Conservation (phyloP, 169 alveolate genomes). For the Cryptosporidium andersoni region DNA sequence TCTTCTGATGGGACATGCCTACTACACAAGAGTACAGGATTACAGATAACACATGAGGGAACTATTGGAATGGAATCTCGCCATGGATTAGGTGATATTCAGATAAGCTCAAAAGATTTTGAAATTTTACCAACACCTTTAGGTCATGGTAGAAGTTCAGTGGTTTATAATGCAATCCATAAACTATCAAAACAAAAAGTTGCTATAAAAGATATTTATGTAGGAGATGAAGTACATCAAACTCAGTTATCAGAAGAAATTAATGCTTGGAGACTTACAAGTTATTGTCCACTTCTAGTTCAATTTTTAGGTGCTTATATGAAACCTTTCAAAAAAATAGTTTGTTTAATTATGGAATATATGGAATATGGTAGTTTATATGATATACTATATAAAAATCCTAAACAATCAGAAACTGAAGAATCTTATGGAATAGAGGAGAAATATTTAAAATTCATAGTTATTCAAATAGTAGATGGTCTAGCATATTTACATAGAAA, state of each 20-base stretch:
- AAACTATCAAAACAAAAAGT: constrained; percentile 28
- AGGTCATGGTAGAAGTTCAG: constrained; percentile 70
- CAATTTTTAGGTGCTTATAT: constrained; percentile 67
- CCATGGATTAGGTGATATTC: constrained; percentile 48
- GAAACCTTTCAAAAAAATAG: constrained; percentile 53
- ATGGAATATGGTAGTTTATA: constrained; percentile 63
- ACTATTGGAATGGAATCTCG: constrained; percentile 55
- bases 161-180: constrained; percentile 57
- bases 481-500: constrained; percentile 67
- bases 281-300: constrained; percentile 64
- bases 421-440: constrained; percentile 31
- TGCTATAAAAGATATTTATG: constrained; percentile 67
- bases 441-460: constrained; percentile 33
- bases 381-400: constrained; percentile 47
- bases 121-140: constrained; percentile 53
- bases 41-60: constrained; percentile 61
- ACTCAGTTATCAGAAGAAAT: constrained; percentile 69
- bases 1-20: constrained; percentile 52
- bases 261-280: constrained; percentile 59
- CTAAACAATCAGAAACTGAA: background rate
- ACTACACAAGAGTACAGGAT: constrained; percentile 65
- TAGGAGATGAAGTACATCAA: constrained; percentile 65
- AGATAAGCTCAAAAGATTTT: constrained; percentile 22
- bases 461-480: constrained; percentile 69
- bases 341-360: constrained; percentile 59